phyloP scores from a whole-genome alignment of 331 rosid species.

The Cydonia oblonga region DNA sequence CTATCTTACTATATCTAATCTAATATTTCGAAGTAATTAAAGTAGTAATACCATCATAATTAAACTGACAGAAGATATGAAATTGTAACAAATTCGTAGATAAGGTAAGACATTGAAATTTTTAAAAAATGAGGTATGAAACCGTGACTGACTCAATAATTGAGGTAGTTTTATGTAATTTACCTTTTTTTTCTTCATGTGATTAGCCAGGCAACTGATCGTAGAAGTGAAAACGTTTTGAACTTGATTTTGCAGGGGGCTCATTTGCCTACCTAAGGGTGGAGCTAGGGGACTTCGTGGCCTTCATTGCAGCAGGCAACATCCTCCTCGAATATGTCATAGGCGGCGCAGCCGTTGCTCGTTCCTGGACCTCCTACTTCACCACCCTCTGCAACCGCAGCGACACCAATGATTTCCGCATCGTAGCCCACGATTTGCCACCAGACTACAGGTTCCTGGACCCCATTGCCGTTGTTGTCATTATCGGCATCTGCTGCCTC shows the following conservation, averaged over 20 bases:
- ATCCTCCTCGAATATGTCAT: constrained; percentile 70
- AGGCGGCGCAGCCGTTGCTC: constrained; percentile 64
- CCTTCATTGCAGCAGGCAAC: constrained; percentile 77
- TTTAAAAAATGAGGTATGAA: too few species aligned
- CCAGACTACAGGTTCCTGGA: constrained; percentile 42
- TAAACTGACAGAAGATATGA: too few species aligned
- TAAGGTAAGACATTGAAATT: too few species aligned
- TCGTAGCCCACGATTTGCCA: constrained; percentile 17
- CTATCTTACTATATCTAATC: too few species aligned
- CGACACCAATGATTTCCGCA: constrained; percentile 43
- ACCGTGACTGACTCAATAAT: too few species aligned
- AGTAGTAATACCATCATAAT: too few species aligned
- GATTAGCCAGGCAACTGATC: too few species aligned
- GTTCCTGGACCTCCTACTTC: constrained; percentile 90
- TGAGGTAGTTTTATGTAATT: too few species aligned
- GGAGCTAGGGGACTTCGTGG: constrained; percentile 75
- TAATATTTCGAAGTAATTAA: too few species aligned
- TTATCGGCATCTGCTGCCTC: constrained; percentile 27
- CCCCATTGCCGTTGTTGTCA: constrained; percentile 49
- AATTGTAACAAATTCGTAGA: too few species aligned
- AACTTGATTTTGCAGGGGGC: constrained; percentile 40
- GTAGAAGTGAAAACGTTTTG: not conserved
- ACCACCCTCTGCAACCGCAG: constrained; percentile 63
- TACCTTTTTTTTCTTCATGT: too few species aligned
- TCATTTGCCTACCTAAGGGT: constrained; percentile 84